These are phyloP conservation scores for Phlebiopsis flavidoalba DNA, from an alignment of 768 basidiomycete species.

Conservation along the genomic window DNA sequence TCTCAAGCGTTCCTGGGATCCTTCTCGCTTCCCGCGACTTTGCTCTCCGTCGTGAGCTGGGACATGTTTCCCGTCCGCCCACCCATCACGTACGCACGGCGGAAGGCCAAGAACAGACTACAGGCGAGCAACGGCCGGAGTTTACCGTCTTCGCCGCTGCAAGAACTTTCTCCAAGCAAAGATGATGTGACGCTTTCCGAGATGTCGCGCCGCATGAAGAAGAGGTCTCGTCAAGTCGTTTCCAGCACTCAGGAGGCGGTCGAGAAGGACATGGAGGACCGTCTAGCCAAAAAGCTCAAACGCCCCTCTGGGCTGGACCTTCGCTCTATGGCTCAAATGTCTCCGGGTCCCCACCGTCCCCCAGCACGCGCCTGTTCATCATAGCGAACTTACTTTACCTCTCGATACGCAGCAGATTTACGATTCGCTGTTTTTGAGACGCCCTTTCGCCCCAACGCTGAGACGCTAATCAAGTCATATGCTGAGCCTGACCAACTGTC, in stretches of 20 bases:
- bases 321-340: not conserved
- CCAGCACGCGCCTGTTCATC: slow-evolving; percentile 6
- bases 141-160: slow-evolving; percentile 23
- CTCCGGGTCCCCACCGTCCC: not conserved
- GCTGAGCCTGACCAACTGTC: slow-evolving; percentile 33
- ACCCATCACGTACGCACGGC: slow-evolving; percentile 20
- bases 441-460: slow-evolving; percentile 7
- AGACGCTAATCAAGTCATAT: slow-evolving; percentile 12
- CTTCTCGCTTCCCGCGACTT: not conserved
- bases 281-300: slow-evolving; percentile 31
- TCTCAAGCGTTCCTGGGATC: not conserved
- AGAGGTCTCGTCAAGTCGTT: slow-evolving; percentile 37
- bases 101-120: slow-evolving; percentile 5
- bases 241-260: slow-evolving; percentile 8
- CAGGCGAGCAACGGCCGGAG: not conserved
- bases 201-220: slow-evolving; percentile 43
- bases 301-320: slow-evolving; percentile 13
- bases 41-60: not conserved
- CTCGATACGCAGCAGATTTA: slow-evolving; percentile 5
- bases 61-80: slow-evolving; percentile 5
- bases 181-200: slow-evolving; percentile 33
- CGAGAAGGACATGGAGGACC: slow-evolving; percentile 12
- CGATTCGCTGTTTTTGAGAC: slow-evolving; percentile 11
- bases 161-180: slow-evolving; percentile 16
- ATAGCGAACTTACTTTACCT: slow-evolving; percentile 1